Percentiles rank a stretch among this genome's conserved stretches.
These are phyloP conservation scores for Rhizopus sp. DNA, from an alignment of 371 early-diverging fungal genomes.

Conservation along the genomic window DNA sequence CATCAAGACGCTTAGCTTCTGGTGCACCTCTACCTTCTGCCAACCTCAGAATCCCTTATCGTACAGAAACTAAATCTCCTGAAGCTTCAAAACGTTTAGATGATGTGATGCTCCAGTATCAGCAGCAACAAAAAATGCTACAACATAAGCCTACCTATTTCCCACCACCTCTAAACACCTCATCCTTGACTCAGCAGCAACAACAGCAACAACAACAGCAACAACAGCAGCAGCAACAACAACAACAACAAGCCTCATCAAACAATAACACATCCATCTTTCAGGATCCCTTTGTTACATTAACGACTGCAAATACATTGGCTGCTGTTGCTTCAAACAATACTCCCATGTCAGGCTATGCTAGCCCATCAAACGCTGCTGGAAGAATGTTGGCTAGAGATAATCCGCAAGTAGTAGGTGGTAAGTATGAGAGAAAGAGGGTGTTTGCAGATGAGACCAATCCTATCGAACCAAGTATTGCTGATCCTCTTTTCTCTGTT, in stretches of 20 bases:
- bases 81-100: conserved; percentile 52
- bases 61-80: conserved; percentile 46
- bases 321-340: conserved; percentile 3
- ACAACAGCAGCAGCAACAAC: conserved; percentile 12
- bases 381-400: conserved; percentile 45
- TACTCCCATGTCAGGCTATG: conserved; percentile 35
- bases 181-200: conserved; percentile 14
- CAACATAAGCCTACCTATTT: conserved; percentile 33
- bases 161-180: conserved; percentile 1
- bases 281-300: conserved; percentile 1
- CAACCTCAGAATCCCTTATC: conserved; percentile 28
- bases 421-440: conserved; percentile 38
- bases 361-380: conserved; percentile 27
- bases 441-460: conserved; percentile 24
- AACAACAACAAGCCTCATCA: conserved; percentile 2
- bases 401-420: conserved; percentile 23
- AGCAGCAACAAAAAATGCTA: conserved; percentile 47
- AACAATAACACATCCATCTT: conserved; percentile 11
- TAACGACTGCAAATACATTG: neutral
- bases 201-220: conserved; percentile 21
- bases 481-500: conserved; percentile 36
- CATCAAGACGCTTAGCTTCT: conserved; percentile 20
- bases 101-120: conserved; percentile 56
- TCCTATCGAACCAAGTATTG: conserved; percentile 31
- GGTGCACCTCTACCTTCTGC: conserved; percentile 36